These are phyloP conservation scores for Cladophialophora yegresii DNA, from an alignment of 2,329 filamentous ascomycete genomes.

Conservation along the genomic window DNA sequence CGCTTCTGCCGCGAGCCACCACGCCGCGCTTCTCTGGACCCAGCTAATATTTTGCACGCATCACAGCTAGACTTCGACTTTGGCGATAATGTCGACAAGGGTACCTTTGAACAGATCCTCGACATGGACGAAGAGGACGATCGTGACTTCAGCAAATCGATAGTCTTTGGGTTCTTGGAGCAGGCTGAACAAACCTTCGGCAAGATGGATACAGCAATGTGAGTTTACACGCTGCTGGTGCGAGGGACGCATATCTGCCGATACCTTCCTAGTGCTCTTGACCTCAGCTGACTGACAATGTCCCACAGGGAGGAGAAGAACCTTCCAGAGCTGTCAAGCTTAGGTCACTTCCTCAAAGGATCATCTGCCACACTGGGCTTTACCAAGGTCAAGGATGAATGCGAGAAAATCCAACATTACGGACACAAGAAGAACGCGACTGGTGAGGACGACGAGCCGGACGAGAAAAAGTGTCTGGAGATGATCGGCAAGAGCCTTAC, in stretches of 20 bases:
- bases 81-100: constrained; percentile 73
- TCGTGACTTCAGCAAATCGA: constrained; percentile 81
- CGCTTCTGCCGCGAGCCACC: background rate
- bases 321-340: constrained; percentile 72
- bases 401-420: constrained; percentile 95
- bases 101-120: constrained; percentile 90
- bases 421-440: constrained; percentile 80
- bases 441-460: constrained; percentile 65
- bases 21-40: background rate
- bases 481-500: constrained; percentile 70
- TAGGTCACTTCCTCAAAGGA: constrained; percentile 96
- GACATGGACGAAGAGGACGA: constrained; percentile 96
- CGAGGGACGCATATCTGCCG: background rate
- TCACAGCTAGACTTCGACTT: constrained; percentile 55
- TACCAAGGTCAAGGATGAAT: constrained; percentile 85
- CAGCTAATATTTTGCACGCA: constrained; percentile 1
- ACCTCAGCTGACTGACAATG: constrained; percentile 10
- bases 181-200: constrained; percentile 84
- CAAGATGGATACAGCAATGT: constrained; percentile 83
- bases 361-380: constrained; percentile 93
- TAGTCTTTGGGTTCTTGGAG: constrained; percentile 89
- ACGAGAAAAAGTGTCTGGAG: constrained; percentile 68
- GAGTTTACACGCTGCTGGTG: constrained; percentile 35
- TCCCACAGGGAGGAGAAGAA: constrained; percentile 63
- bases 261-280: background rate